These are phyloP conservation scores for Eragrostis curvula DNA, from an alignment of 176 grass and related monocot genomes.

Conservation along the genomic window DNA sequence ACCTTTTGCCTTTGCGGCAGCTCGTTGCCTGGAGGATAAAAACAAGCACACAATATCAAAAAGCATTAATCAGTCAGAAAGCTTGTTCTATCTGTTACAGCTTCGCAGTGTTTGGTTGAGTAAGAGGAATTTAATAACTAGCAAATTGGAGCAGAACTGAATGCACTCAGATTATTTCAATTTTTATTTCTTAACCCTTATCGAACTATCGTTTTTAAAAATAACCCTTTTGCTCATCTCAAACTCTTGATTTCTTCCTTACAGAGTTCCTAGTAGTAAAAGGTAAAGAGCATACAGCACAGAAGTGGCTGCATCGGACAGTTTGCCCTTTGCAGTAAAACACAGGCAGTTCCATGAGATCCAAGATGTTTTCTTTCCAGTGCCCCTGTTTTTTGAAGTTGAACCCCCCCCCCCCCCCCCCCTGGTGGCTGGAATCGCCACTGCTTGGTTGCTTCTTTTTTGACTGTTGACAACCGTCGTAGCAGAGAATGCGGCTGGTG, in stretches of 20 bases:
- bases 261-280: neutral
- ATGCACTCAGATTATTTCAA: neutral
- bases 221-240: neutral
- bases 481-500: no score
- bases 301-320: neutral
- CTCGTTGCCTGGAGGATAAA: conserved; percentile 41
- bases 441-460: no score
- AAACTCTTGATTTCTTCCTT: neutral
- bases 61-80: conserved; percentile 30
- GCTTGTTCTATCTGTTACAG: neutral
- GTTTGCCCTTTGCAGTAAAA: conserved; percentile 14
- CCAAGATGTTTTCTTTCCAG: neutral
- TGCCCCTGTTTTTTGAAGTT: neutral
- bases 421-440: no score
- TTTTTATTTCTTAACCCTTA: neutral
- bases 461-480: no score
- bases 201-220: neutral
- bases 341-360: conserved; percentile 9
- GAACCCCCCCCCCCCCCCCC: no score
- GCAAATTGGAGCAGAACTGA: neutral
- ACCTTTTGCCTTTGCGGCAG: conserved; percentile 49
- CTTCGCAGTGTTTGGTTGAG: conserved; percentile 8
- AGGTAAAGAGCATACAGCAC: neutral
- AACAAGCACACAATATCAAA: neutral
- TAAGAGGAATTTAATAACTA: neutral